Evolutionary conservation across 2,329 filamentous ascomycete species (phyloP).

Genomic region (Sphaerulina populicola): DNA sequence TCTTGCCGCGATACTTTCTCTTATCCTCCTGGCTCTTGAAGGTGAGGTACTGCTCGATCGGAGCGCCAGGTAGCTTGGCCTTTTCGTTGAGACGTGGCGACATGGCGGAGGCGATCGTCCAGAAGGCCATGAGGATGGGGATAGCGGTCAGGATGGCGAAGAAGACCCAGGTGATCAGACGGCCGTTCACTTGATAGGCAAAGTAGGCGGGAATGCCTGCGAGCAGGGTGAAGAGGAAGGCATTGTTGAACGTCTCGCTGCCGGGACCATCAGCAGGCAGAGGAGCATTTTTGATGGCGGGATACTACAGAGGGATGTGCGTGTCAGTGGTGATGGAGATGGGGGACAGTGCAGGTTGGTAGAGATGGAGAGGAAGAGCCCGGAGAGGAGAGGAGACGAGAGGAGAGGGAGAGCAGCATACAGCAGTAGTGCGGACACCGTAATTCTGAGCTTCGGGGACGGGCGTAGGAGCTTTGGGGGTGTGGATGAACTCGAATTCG

Average conservation of each 20-base stretch:
- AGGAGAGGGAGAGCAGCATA: conserved; percentile 25
- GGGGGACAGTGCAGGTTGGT: conserved; percentile 3
- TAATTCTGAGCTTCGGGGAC: conserved; percentile 47
- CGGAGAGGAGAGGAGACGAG: too few species aligned
- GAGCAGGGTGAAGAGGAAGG: conserved; percentile 62
- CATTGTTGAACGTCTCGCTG: conserved; percentile 80
- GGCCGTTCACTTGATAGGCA: conserved; percentile 74
- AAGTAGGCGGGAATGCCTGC: conserved; percentile 67
- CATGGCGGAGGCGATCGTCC: conserved; percentile 69
- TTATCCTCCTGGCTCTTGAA: conserved; percentile 59
- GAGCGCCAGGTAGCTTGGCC: conserved; percentile 72
- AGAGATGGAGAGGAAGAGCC: neutral
- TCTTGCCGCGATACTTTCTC: conserved; percentile 64
- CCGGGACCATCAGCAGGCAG: conserved; percentile 82
- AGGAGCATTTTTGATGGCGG: conserved; percentile 86
- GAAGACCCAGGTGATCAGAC: conserved; percentile 80
- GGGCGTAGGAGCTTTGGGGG: conserved; percentile 48
- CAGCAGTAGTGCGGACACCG: conserved; percentile 54
- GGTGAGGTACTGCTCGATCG: conserved; percentile 81
- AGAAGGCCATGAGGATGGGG: conserved; percentile 74
- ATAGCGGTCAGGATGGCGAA: conserved; percentile 69
- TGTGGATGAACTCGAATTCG: conserved; percentile 59
- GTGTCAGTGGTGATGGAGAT: conserved; percentile 4
- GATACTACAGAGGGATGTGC: conserved; percentile 49
- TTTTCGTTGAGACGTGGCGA: conserved; percentile 91